These are phyloP conservation scores for Candida ulmi DNA, from an alignment of 805 yeast species.

Conservation along the genomic window DNA sequence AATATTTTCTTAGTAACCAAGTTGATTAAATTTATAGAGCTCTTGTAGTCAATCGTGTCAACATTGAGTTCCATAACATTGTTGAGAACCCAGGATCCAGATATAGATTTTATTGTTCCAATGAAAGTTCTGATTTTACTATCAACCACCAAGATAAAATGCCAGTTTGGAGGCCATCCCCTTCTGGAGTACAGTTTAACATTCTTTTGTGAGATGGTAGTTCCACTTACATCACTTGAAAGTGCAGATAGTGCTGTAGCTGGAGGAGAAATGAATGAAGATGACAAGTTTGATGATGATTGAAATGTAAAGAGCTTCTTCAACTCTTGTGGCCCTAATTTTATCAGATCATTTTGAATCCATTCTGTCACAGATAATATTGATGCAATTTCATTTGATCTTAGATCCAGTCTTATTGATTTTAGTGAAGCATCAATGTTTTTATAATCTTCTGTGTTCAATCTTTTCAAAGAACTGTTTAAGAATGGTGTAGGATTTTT, in stretches of 20 bases:
- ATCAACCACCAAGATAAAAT: constrained; percentile 27
- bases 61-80: constrained; percentile 7
- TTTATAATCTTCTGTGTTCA: constrained; percentile 21
- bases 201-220: constrained; percentile 2
- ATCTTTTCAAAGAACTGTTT: constrained; percentile 16
- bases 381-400: constrained; percentile 41
- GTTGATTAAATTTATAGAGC: constrained; percentile 2
- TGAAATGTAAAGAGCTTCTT: constrained; percentile 19
- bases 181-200: constrained; percentile 31
- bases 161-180: constrained; percentile 35
- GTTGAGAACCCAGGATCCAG: constrained; percentile 17
- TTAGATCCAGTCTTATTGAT: constrained; percentile 12
- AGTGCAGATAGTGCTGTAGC: neutral
- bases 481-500: constrained; percentile 36
- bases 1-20: neutral
- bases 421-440: constrained; percentile 19
- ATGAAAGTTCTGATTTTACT: constrained; percentile 27
- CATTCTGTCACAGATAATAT: constrained; percentile 64
- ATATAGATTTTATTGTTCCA: constrained; percentile 24
- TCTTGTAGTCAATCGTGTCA: constrained; percentile 17
- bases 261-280: neutral
- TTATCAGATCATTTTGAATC: constrained; percentile 53
- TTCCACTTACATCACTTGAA: neutral
- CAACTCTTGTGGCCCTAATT: constrained; percentile 43
- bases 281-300: neutral